phyloP scores from a whole-genome alignment of 176 grass and related monocot species.

The Miscanthus lutarioriparius region DNA sequence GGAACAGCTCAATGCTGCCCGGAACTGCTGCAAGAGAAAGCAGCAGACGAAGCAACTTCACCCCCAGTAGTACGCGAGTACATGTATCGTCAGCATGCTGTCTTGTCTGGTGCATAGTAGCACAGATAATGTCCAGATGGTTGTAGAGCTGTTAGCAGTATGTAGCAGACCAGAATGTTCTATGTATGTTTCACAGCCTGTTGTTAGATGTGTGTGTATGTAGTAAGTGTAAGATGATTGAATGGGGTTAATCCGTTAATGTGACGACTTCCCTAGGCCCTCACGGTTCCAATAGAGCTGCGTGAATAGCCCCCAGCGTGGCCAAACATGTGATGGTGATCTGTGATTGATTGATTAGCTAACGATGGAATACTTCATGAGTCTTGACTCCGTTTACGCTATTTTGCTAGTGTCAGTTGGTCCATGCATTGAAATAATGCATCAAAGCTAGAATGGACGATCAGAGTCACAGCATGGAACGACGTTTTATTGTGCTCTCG shows the following conservation, averaged over 20 bases:
- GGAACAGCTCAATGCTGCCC: slow-evolving; percentile 39
- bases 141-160: not conserved
- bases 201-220: not conserved
- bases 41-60: not conserved
- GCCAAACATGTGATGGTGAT: too few species aligned
- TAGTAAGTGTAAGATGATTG: not conserved
- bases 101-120: not conserved
- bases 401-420: too few species aligned
- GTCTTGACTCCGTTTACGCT: too few species aligned
- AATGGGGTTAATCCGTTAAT: not conserved
- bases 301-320: not conserved
- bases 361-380: too few species aligned
- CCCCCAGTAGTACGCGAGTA: not conserved
- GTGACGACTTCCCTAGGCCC: not conserved
- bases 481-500: too few species aligned
- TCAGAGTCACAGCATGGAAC: too few species aligned
- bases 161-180: not conserved
- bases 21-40: slow-evolving; percentile 17
- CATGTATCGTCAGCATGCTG: not conserved
- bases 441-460: too few species aligned
- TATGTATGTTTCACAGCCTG: not conserved
- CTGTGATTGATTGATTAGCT: too few species aligned
- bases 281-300: not conserved
- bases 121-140: not conserved
- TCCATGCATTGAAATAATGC: too few species aligned